Base-by-base conservation (phyloP, 768 basidiomycete genomes). In the Podaxis carcinomalis region DNA sequence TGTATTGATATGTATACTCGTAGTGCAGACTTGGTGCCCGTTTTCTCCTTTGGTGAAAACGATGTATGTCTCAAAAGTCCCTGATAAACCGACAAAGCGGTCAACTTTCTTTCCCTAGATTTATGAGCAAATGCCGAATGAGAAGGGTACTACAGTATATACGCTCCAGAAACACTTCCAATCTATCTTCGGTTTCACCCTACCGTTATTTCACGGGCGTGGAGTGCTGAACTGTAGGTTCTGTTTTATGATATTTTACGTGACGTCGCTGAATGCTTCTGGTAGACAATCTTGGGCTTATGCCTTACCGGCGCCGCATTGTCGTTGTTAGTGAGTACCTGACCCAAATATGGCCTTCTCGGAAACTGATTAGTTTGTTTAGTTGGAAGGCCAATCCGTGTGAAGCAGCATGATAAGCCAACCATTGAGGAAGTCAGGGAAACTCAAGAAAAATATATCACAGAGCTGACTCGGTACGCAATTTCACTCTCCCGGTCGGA, bases 1-100 rank as follows among this genome's bases (percentile, higher is more conserved):
- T 55, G 57, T 63, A 56, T 60, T 51, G 35, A 50, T 36, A 16
- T 47, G 42, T 7, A 28, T 42, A 19, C 56, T 23, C 51, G 13
- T 65, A 95, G 94, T 57, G 97, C 97, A 40, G 93, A 95, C 68
- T 79, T 99, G 10, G 97, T 99, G 0, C 97, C 97, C 0, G 95
- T 98, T 2, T 98, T 99, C 70, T 95, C 93, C 4, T 99, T 99
- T 67, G 97, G 97, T 11, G 97, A 99, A 78, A 98, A 98, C 71
- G 97, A 98, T 72, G 95, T 95, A 63, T 69, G 85, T 7, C 42
- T 32, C 52, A 4, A 39, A 39, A 46, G n/a, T 13, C 2, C 23
- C 47, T 44, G 25, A 42, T 36, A 23, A 66, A 57, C 64, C 3
- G 36, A n/a, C 44, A 4, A 21, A 50, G 4, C 44, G 9, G 16